Evolutionary conservation across 495 filamentous ascomycete genomes (phyloP).

Genomic region (Pyrenopolyporus hunteri): DNA sequence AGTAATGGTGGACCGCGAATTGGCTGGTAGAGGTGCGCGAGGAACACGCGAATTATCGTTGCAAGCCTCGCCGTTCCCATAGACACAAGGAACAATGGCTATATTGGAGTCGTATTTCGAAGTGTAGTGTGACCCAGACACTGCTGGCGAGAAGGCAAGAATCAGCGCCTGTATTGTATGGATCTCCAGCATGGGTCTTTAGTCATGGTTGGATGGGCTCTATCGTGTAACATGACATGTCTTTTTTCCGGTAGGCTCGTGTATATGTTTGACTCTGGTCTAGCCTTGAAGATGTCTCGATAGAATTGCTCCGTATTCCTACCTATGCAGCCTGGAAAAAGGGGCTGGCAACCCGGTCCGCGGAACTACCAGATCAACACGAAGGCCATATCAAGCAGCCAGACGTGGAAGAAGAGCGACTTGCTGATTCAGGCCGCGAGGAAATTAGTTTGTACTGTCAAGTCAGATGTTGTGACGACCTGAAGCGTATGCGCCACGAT

Average conservation of each 20-base stretch:
- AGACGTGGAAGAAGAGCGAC: slow-evolving; percentile 6
- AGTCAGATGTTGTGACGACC: not conserved
- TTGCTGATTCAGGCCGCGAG: slow-evolving; percentile 7
- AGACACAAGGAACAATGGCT: not conserved
- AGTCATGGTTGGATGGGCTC: slow-evolving; percentile 9
- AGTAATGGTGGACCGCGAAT: slow-evolving; percentile 23
- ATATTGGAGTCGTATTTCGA: slow-evolving; percentile 11
- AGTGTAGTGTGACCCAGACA: slow-evolving; percentile 25
- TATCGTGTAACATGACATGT: slow-evolving; percentile 32
- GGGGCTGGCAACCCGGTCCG: slow-evolving; percentile 5
- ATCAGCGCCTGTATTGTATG: slow-evolving; percentile 13
- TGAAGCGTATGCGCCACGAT: slow-evolving; percentile 5
- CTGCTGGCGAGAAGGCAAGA: slow-evolving; percentile 17
- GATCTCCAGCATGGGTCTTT: slow-evolving; percentile 6
- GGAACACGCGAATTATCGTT: slow-evolving; percentile 5
- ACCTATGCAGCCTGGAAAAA: slow-evolving; percentile 14
- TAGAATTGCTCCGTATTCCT: no score
- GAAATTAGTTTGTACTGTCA: not conserved
- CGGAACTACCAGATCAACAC: slow-evolving; percentile 4
- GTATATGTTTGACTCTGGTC: slow-evolving; percentile 7
- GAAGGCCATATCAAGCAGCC: slow-evolving; percentile 11
- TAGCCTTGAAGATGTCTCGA: no score
- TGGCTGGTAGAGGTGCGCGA: slow-evolving; percentile 14
- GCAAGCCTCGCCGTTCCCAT: not conserved
- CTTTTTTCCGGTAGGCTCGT: slow-evolving; percentile 8